Evolutionary conservation across 106 monocot species (phyloP).

Genomic region (Apostasia ramifera): DNA sequence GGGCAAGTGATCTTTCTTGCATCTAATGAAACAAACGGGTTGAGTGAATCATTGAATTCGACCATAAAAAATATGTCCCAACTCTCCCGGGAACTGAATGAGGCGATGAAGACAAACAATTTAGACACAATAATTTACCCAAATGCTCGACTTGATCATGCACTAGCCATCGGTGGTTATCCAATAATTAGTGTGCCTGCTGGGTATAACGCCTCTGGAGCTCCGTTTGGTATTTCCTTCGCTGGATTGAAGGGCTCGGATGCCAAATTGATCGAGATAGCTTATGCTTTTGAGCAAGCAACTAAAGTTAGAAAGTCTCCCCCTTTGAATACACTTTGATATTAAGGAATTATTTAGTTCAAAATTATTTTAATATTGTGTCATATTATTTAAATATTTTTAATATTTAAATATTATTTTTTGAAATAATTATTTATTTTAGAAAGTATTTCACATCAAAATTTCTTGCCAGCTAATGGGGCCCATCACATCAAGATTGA

Average conservation of each 20-base stretch:
- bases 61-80: constrained; percentile 14
- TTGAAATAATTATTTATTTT: too few relatives aligned
- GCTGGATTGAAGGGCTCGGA: constrained; percentile 40
- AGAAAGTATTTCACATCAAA: too few relatives aligned
- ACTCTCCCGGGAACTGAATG: constrained; percentile 28
- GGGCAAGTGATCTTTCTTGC: constrained; percentile 24
- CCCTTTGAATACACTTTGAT: background rate
- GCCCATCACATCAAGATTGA: too few relatives aligned
- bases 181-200: constrained; percentile 43
- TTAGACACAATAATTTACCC: constrained; percentile 41
- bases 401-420: too few relatives aligned
- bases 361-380: too few relatives aligned
- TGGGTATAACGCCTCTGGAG: constrained; percentile 17
- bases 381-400: too few relatives aligned
- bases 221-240: constrained; percentile 33
- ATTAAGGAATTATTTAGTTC: too few relatives aligned
- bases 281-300: constrained; percentile 45
- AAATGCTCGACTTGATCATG: background rate
- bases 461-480: too few relatives aligned
- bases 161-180: constrained; percentile 29
- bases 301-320: constrained; percentile 20
- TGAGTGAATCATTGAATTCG: constrained; percentile 4
- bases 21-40: constrained; percentile 21
- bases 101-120: constrained; percentile 10
- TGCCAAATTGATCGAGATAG: constrained; percentile 39